A percentile compares a stretch with the other conserved stretches of the same genome.
phyloP scores from a whole-genome alignment of 2,329 filamentous ascomycete species.

The Arthrinium phaeospermum region DNA sequence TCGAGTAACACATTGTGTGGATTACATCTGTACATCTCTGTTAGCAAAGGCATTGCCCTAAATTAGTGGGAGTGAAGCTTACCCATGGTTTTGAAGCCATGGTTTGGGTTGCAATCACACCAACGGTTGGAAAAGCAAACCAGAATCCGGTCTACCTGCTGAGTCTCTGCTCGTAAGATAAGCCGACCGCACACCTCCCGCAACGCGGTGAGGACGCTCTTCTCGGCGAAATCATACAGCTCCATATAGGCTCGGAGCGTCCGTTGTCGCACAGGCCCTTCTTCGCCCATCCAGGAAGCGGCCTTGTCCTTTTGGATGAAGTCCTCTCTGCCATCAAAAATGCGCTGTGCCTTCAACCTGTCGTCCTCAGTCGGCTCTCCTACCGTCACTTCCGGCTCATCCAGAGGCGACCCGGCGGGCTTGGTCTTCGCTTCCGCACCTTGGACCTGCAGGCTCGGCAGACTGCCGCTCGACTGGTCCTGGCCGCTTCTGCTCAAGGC shows the following conservation, averaged over 20 bases:
- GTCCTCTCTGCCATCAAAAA: slow-evolving; percentile 85
- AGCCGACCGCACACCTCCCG: slow-evolving; percentile 82
- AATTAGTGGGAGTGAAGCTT: slow-evolving; percentile 41
- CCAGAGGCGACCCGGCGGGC: slow-evolving; percentile 49
- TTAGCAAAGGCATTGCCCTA: slow-evolving; percentile 37
- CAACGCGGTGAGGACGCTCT: slow-evolving; percentile 80
- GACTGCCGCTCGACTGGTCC: slow-evolving; percentile 52
- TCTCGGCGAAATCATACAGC: slow-evolving; percentile 82
- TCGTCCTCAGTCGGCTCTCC: slow-evolving; percentile 72
- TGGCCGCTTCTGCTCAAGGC: slow-evolving; percentile 47
- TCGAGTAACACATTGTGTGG: slow-evolving; percentile 95
- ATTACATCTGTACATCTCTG: slow-evolving; percentile 72
- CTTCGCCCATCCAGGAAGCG: slow-evolving; percentile 87
- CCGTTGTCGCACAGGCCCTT: slow-evolving; percentile 62
- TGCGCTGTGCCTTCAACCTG: slow-evolving; percentile 76
- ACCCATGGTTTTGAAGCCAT: slow-evolving; percentile 91
- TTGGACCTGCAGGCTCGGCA: slow-evolving; percentile 57
- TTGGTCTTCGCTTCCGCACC: slow-evolving; percentile 48
- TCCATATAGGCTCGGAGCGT: slow-evolving; percentile 84
- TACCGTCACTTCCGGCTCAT: slow-evolving; percentile 63
- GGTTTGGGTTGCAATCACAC: slow-evolving; percentile 90
- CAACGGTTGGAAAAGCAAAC: slow-evolving; percentile 88
- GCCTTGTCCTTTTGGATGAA: slow-evolving; percentile 80
- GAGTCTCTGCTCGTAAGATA: slow-evolving; percentile 87
- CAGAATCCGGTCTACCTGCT: slow-evolving; percentile 94